phyloP scores from a whole-genome alignment of 2,329 filamentous ascomycete genomes.

The Colletotrichum brevisporum region DNA sequence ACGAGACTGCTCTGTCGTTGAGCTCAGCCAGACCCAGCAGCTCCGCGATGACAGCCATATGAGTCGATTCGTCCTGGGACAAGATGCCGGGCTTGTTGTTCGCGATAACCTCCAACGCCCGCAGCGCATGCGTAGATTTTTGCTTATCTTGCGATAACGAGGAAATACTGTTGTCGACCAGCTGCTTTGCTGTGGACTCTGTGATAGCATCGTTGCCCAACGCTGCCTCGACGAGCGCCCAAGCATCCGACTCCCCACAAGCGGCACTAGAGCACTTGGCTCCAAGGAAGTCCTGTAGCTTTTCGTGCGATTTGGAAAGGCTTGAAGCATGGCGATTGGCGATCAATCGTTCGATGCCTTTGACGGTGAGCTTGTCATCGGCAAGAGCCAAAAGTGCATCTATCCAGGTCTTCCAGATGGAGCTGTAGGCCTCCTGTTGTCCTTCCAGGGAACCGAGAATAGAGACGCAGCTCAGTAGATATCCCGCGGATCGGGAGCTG shows the following conservation, averaged over 20 bases:
- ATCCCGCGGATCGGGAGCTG: conserved; percentile 76
- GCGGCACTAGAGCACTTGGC: conserved; percentile 23
- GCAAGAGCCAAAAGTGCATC: conserved; percentile 54
- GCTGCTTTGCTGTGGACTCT: conserved; percentile 49
- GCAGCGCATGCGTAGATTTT: conserved; percentile 52
- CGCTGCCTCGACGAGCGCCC: conserved; percentile 64
- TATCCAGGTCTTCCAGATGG: conserved; percentile 62
- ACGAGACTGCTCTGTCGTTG: conserved; percentile 53
- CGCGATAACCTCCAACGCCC: conserved; percentile 63
- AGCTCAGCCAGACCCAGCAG: conserved; percentile 69
- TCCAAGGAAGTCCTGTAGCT: conserved; percentile 63
- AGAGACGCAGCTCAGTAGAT: conserved; percentile 77
- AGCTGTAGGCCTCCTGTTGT: conserved; percentile 53
- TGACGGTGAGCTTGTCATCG: conserved; percentile 48
- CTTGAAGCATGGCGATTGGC: conserved; percentile 57
- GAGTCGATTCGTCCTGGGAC: conserved; percentile 58
- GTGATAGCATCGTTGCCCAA: conserved; percentile 59
- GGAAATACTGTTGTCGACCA: conserved; percentile 53
- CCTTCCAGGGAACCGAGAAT: conserved; percentile 62
- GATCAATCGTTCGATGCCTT: conserved; percentile 61
- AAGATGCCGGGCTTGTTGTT: conserved; percentile 61
- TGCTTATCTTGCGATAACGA: conserved; percentile 49
- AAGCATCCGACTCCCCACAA: conserved; percentile 46
- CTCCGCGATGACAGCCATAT: conserved; percentile 66
- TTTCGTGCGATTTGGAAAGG: conserved; percentile 54